Conservation (phyloP, 2,329 filamentous ascomycete genomes). For the Mycogone perniciosa region DNA sequence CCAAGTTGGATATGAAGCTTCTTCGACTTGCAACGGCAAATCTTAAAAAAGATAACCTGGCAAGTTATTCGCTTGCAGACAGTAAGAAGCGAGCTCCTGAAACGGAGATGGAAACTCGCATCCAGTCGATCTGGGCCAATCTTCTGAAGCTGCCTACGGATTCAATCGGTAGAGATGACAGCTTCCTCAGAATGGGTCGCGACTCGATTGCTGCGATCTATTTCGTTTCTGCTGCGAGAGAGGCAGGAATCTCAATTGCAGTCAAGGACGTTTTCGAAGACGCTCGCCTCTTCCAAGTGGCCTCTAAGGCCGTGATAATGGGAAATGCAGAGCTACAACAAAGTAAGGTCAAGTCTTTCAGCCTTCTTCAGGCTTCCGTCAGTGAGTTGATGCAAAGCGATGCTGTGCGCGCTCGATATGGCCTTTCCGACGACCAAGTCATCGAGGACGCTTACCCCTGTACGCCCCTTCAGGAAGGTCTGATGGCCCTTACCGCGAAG, state of each 20-base stretch:
- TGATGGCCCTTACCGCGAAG: conserved; percentile 25
- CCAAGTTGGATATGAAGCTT: conserved; percentile 13
- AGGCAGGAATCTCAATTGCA: conserved; percentile 9
- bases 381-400: not conserved
- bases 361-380: not conserved
- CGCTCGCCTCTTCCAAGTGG: conserved; percentile 4
- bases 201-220: conserved; percentile 18
- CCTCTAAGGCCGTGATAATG: conserved; percentile 1
- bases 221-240: conserved; percentile 12
- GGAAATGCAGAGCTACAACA: not conserved
- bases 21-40: conserved; percentile 1
- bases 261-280: conserved; percentile 12
- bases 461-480: conserved; percentile 32
- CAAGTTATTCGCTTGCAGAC: conserved; percentile 20
- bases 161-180: conserved; percentile 14
- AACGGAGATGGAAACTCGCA: conserved; percentile 19
- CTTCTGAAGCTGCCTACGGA: conserved; percentile 1
- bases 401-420: not conserved
- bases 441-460: conserved; percentile 32
- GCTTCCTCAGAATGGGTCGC: conserved; percentile 17
- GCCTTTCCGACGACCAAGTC: not conserved
- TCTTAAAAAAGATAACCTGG: conserved; percentile 10
- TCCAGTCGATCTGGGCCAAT: conserved; percentile 28
- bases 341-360: not conserved
- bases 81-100: conserved; percentile 14